Conservation (phyloP, 768 basidiomycete species). For the Leccinum olivaceopallidum region DNA sequence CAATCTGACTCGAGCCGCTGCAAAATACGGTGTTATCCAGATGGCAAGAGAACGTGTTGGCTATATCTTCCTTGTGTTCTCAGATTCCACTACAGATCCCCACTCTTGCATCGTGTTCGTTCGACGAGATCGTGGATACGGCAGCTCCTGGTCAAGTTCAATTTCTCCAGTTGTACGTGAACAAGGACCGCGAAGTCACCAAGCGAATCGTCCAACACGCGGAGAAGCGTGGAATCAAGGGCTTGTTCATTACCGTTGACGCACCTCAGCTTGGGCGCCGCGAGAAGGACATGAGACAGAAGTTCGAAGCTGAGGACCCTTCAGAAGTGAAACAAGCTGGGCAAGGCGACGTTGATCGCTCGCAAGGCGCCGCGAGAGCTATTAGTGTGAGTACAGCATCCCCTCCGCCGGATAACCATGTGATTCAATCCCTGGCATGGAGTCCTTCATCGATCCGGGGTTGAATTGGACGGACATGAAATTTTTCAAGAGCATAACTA, state of each 20-base stretch:
- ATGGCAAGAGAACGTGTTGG: conserved; percentile 45
- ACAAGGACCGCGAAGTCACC: conserved; percentile 84
- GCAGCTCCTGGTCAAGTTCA: conserved; percentile 77
- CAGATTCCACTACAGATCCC: conserved; percentile 63
- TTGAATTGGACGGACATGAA: conserved; percentile 70
- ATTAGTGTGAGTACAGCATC: conserved; percentile 65
- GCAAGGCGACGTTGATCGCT: conserved; percentile 63
- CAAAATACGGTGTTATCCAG: conserved; percentile 72
- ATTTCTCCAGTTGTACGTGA: conserved; percentile 90
- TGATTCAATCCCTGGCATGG: background rate
- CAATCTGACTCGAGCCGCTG: conserved; percentile 86
- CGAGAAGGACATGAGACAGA: conserved; percentile 97
- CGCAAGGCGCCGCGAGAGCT: conserved; percentile 91
- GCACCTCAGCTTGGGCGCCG: conserved; percentile 94
- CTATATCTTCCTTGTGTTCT: background rate
- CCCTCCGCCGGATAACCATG: background rate
- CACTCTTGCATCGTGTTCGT: conserved; percentile 92
- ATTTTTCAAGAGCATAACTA: conserved; percentile 79
- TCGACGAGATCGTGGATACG: conserved; percentile 93
- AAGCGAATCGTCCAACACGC: conserved; percentile 88
- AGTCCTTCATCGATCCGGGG: conserved; percentile 95
- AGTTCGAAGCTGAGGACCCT: conserved; percentile 75
- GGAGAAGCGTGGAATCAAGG: conserved; percentile 87
- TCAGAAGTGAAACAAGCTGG: conserved; percentile 45
- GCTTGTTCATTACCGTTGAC: conserved; percentile 95